Conservation (phyloP, 306 rosid genomes). For the Castanopsis chinensis region DNA sequence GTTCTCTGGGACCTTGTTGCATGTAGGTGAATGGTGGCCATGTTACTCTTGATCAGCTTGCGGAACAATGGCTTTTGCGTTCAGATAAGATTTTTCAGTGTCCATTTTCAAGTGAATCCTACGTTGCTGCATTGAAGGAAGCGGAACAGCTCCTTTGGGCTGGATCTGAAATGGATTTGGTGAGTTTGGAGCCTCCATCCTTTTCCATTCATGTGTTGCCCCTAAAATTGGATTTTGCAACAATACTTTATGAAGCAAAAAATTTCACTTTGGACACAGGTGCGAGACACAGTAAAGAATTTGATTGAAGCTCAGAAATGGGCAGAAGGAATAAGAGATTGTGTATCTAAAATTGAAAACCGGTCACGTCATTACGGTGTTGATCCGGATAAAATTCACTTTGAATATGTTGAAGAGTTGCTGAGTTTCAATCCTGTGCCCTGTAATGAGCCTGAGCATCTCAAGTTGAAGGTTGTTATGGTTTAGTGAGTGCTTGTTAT, state of each 20-base stretch:
- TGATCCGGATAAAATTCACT: conserved; percentile 47
- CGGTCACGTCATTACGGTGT: conserved; percentile 42
- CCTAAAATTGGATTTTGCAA: conserved; percentile 11
- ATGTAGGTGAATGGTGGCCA: conserved; percentile 75
- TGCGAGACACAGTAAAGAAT: conserved; percentile 60
- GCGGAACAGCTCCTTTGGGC: conserved; percentile 99
- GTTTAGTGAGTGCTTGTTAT: conserved; percentile 19
- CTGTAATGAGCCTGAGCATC: conserved; percentile 68
- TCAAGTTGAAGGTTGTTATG: conserved; percentile 71
- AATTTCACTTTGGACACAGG: conserved; percentile 48
- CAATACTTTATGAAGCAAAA: conserved; percentile 3
- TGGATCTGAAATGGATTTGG: conserved; percentile 93
- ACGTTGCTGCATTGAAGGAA: conserved; percentile 52
- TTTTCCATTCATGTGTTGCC: conserved; percentile 17
- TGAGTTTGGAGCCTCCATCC: conserved; percentile 37
- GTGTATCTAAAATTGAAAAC: conserved; percentile 57
- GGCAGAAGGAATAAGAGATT: conserved; percentile 72
- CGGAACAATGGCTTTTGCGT: conserved; percentile 65
- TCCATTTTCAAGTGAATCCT: conserved; percentile 58
- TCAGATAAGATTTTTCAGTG: conserved; percentile 54
- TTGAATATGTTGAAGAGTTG: conserved; percentile 55
- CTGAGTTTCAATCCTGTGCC: conserved; percentile 53
- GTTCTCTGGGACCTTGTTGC: conserved; percentile 31
- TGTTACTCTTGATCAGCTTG: conserved; percentile 60
- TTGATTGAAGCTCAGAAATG: conserved; percentile 71